Conservation (phyloP, 495 filamentous ascomycete species). For the Symbiotaphrina buchneri region DNA sequence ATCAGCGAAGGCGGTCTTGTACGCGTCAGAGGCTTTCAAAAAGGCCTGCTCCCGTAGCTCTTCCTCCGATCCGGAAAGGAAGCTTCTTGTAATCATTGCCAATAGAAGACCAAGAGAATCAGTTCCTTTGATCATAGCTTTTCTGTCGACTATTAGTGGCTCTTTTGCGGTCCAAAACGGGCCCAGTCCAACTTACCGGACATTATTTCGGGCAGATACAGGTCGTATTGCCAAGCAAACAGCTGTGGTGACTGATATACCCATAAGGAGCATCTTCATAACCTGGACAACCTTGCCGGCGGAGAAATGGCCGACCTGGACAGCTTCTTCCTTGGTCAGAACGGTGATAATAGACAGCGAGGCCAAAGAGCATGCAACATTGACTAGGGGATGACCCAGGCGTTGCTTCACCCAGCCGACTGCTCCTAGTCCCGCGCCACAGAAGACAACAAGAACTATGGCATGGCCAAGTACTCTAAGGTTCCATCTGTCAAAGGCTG, state of each 20-base stretch:
- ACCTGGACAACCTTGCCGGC: slow-evolving; percentile 71
- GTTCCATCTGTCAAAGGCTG: slow-evolving; percentile 44
- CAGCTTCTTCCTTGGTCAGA: slow-evolving; percentile 75
- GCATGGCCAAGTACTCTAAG: slow-evolving; percentile 52
- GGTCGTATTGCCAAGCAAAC: slow-evolving; percentile 66
- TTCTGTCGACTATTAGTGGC: slow-evolving; percentile 4
- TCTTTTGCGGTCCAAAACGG: neutral
- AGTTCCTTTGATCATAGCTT: slow-evolving; percentile 53
- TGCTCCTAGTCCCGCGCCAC: slow-evolving; percentile 72
- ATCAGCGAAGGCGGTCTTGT: slow-evolving; percentile 42
- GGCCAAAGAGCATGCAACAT: slow-evolving; percentile 73
- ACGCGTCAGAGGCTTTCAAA: slow-evolving; percentile 36
- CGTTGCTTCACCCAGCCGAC: slow-evolving; percentile 86
- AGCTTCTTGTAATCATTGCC: slow-evolving; percentile 60
- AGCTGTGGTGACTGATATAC: slow-evolving; percentile 46
- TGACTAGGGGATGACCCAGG: slow-evolving; percentile 67
- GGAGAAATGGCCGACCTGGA: slow-evolving; percentile 60
- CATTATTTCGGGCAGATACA: slow-evolving; percentile 50
- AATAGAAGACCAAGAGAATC: slow-evolving; percentile 63
- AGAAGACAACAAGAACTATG: slow-evolving; percentile 67
- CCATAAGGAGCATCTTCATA: slow-evolving; percentile 79
- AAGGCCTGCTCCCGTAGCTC: slow-evolving; percentile 44
- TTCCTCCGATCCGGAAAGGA: slow-evolving; percentile 65
- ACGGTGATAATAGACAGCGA: slow-evolving; percentile 84
- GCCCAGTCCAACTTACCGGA: slow-evolving; percentile 19